These are phyloP conservation scores for Exophiala aquamarina DNA, from an alignment of 2,329 filamentous ascomycete genomes.

Conservation along the genomic window DNA sequence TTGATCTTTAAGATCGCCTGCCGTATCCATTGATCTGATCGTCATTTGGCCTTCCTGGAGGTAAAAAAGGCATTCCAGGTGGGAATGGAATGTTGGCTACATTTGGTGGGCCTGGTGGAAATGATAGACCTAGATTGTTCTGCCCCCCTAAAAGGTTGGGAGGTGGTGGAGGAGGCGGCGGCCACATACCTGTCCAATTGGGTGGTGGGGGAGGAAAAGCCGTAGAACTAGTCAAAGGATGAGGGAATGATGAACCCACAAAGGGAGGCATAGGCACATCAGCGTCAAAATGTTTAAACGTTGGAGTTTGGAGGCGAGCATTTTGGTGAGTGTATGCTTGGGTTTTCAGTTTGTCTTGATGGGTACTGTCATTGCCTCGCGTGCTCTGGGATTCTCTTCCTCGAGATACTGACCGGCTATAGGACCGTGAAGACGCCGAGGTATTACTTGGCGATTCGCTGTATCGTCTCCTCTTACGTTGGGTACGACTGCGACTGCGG, in stretches of 20 bases:
- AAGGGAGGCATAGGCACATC: too few relatives aligned
- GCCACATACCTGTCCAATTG: conserved; percentile 28
- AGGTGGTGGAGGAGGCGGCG: conserved; percentile 25
- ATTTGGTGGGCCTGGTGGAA: conserved; percentile 5
- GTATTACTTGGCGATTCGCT: conserved; percentile 37
- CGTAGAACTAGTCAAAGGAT: neutral
- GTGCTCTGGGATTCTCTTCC: neutral
- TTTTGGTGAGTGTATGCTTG: neutral
- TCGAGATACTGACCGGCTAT: conserved; percentile 10
- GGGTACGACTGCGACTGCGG: conserved; percentile 50
- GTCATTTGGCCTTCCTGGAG: too few relatives aligned
- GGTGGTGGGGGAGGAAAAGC: conserved; percentile 19
- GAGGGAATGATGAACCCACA: too few relatives aligned
- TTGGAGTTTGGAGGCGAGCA: neutral
- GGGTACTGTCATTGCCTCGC: neutral
- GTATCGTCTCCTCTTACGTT: conserved; percentile 39
- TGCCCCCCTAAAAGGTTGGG: too few relatives aligned
- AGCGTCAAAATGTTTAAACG: neutral
- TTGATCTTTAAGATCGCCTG: too few relatives aligned
- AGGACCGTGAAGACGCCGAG: conserved; percentile 28
- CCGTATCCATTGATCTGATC: too few relatives aligned
- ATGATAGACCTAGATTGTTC: neutral
- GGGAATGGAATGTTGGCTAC: conserved; percentile 6
- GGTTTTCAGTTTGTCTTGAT: too few relatives aligned
- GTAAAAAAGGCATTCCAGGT: neutral